Conservation (phyloP, 208 protist species). For the Phytomonas sp. region DNA sequence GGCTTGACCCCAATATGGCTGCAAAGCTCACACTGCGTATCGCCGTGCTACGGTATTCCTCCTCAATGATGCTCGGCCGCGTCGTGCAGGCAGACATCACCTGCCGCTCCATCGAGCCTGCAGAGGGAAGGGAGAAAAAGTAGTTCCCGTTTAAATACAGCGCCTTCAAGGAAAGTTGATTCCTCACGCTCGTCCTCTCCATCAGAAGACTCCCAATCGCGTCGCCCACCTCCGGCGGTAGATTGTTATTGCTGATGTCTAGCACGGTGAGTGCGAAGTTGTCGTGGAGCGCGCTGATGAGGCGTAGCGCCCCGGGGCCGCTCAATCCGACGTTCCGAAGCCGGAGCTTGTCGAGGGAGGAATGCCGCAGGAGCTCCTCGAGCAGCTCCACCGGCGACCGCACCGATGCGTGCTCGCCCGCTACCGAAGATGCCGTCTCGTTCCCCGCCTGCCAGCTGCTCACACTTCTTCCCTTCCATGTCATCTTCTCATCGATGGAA, state of each 20-base stretch:
- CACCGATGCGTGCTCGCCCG: slow-evolving; percentile 2
- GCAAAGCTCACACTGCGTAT: not conserved
- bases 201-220: slow-evolving; percentile 48
- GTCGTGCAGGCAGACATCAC: not conserved
- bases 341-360: slow-evolving; percentile 41
- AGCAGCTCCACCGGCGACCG: slow-evolving; percentile 56
- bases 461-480: not conserved
- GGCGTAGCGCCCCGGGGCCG: slow-evolving; percentile 28
- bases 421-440: not conserved
- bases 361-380: slow-evolving; percentile 46
- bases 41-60: not conserved
- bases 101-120: not conserved
- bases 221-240: slow-evolving; percentile 45
- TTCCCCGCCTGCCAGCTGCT: not conserved
- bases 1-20: not conserved
- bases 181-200: slow-evolving; percentile 23
- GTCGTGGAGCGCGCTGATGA: slow-evolving; percentile 43
- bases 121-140: slow-evolving; percentile 25
- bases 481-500: too few relatives aligned
- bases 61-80: not conserved
- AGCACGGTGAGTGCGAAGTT: slow-evolving; percentile 46
- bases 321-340: slow-evolving; percentile 51
- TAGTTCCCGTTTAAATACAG: slow-evolving; percentile 61
- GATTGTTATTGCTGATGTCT: slow-evolving; percentile 63
- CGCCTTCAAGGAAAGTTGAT: slow-evolving; percentile 32